Evolutionary conservation across 2,329 filamentous ascomycete species (phyloP), one percentile per base, ranked within the genome.

Genomic region (Chalaropsis ovoidea): DNA sequence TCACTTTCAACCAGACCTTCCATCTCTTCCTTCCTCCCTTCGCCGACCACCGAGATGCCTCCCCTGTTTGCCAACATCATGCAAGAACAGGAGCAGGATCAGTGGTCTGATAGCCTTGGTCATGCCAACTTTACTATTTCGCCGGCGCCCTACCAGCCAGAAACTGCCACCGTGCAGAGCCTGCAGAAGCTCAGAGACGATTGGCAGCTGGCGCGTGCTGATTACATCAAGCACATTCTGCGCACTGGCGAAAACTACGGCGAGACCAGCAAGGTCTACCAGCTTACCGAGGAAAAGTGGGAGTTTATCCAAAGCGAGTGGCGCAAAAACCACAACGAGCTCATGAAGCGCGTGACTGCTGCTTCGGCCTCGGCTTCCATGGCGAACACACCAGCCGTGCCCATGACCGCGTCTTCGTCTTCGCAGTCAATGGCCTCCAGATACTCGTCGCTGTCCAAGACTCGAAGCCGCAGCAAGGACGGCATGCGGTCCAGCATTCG

Each of bases 51-150:
- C 63, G 81, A 76, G 70, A 77, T 73, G 70, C 82, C 74, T 63
- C 77, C 81, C 43, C 79, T 82, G 3, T 82, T 88, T 17, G 52
- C 58, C 35, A 83, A 86, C 3, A 81, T 83, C 3, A 84, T 91
- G 69, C 77, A 86, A 41, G 84, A 88, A 65, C 83, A 85, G 5
- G 80, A 86, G 62, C 64, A 65, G 27, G 90, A 95, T 73, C 85
- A 87, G 70, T 96, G 93, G 93, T 87, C 89, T 0, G 84, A 87
- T 72, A 85, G 85, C 66, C 83, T 97, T 15, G 93, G 93, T 35
- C 92, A 97, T 73, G 92, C 92, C 69, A 96, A 97, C 77, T 96
- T 95, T 74, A 92, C 84, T 71, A 95, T 97, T 70, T 78, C 83
- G 24, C 92, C 92, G 0, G 83, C 86, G 73, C 93, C 92, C 0